Base-by-base conservation (phyloP, 345 rosid species). In the Cardiospermum halicacabum region DNA sequence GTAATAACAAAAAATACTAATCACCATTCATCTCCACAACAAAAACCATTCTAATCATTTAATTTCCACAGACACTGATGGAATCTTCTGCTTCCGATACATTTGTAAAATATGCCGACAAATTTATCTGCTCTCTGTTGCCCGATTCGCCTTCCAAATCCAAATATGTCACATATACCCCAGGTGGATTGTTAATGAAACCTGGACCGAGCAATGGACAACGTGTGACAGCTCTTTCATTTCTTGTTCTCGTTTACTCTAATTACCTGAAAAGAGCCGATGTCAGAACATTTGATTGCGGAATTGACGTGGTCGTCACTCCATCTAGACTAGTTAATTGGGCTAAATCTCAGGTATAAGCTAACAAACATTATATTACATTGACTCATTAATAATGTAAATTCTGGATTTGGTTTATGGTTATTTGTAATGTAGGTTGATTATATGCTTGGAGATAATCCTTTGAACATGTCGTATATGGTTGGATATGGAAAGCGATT, bases 361-460 rank as follows among this genome's bases (percentile, higher is more conserved):
- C n/a, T n/a, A n/a, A n/a, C n/a, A n/a, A n/a, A n/a, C n/a, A n/a
- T n/a, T n/a, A n/a, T n/a, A n/a, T n/a, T n/a, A n/a, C n/a, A n/a
- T n/a, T n/a, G n/a, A n/a, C n/a, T n/a, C n/a, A n/a, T n/a, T n/a
- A n/a, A n/a, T n/a, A n/a, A n/a, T n/a, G n/a, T n/a, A n/a, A n/a
- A n/a, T n/a, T n/a, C n/a, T n/a, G n/a, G n/a, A n/a, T n/a, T n/a
- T n/a, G n/a, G n/a, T n/a, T n/a, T n/a, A n/a, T n/a, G n/a, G n/a
- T n/a, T n/a, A n/a, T n/a, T n/a, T n/a, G 8, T 39, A 21, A 58
- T 66, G 53, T 78, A 86, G 74, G 82, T 69, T 49, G 89, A 84
- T 69, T 87, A 82, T 53, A 76, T 84, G 43, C 71, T 87, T 0
- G 89, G 93, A 24, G 77, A 78, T 64, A 87, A 84, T 61, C 89